Evolutionary conservation across 495 filamentous ascomycete species (phyloP), one percentile per base, ranked within the genome.

Genomic region (Penicillium bovifimosum): DNA sequence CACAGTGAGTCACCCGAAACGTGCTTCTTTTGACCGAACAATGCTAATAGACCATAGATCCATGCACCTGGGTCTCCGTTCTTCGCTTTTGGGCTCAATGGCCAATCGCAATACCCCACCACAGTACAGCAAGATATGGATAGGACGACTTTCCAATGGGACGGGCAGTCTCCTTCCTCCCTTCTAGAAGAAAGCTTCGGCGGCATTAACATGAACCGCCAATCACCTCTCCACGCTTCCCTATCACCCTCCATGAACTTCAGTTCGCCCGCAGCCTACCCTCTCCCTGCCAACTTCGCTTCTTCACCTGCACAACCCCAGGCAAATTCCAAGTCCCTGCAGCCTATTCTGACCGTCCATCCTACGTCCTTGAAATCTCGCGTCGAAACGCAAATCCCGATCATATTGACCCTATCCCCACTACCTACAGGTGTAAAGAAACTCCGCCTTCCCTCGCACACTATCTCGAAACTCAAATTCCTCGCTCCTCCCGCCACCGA

Each of bases 301-400:
- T 67, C 68, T 11, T 72, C 71, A 0, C 63, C 72, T 8, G 55
- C 61, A 3, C 70, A 63, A 35, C 54, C 41, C 18, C 62, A 45
- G 34, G 41, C 58, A 17, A 62, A 68, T 34, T 47, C 65, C 9
- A 52, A 55, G 26, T 52, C 59, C 1, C 53, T 61, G 33, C 71
- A 66, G 18, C 75, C 74, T 18, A 63, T 70, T 35, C 65, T 83
- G 32, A 78, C 69, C 8, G 76, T 90, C 41, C 80, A 86, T 53
- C 82, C 83, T 2, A 85, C 83, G 3, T 81, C 85, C 9, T 64
- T 80, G 49, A 97, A 96, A 69, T 95, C 91, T 14, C 81, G 92
- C 8, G 92, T 97, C 14, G 92, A 97, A 72, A 97, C 92, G 0
- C 92, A 97, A 63, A 95, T 96, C 52, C 82, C 84, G 2, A 85